These are phyloP conservation scores for Eutrema japonicum DNA, from an alignment of 345 rosid species.

Conservation along the genomic window DNA sequence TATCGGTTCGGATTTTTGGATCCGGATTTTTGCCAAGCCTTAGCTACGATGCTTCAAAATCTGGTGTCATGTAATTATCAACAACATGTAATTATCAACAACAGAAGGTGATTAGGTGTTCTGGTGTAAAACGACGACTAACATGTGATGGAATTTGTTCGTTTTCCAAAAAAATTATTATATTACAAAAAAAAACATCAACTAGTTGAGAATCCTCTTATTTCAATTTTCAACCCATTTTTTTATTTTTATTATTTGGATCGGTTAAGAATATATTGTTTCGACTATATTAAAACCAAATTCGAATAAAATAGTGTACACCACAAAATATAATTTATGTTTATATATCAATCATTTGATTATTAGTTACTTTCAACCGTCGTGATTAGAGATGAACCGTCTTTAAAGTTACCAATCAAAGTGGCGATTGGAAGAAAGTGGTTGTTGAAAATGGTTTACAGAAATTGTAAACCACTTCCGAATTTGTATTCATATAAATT, in stretches of 20 bases:
- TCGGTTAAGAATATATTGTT: slow-evolving; percentile 10
- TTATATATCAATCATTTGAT: background rate
- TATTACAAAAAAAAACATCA: background rate
- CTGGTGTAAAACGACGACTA: slow-evolving; percentile 31
- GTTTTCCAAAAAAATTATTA: background rate
- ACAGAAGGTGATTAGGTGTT: slow-evolving; percentile 22
- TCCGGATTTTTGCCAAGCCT: too few relatives aligned
- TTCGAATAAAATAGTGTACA: background rate
- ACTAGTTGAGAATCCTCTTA: slow-evolving; percentile 20
- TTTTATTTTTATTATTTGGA: background rate
- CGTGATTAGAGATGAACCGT: too few relatives aligned
- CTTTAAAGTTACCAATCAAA: too few relatives aligned
- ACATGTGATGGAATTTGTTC: slow-evolving; percentile 35
- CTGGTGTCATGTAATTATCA: slow-evolving; percentile 29
- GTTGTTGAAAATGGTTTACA: background rate
- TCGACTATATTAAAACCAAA: background rate
- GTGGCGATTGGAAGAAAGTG: too few relatives aligned
- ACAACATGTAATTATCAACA: slow-evolving; percentile 28
- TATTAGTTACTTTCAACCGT: too few relatives aligned
- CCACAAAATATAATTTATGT: background rate
- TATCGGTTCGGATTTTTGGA: too few relatives aligned
- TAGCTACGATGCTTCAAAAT: background rate
- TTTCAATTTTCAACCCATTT: background rate
- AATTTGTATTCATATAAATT: background rate
- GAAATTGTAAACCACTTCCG: background rate